Percentiles rank a stretch among this genome's conserved stretches.
Evolutionary conservation across 2,329 filamentous ascomycete genomes (phyloP).

Genomic region (Zalaria obscura): DNA sequence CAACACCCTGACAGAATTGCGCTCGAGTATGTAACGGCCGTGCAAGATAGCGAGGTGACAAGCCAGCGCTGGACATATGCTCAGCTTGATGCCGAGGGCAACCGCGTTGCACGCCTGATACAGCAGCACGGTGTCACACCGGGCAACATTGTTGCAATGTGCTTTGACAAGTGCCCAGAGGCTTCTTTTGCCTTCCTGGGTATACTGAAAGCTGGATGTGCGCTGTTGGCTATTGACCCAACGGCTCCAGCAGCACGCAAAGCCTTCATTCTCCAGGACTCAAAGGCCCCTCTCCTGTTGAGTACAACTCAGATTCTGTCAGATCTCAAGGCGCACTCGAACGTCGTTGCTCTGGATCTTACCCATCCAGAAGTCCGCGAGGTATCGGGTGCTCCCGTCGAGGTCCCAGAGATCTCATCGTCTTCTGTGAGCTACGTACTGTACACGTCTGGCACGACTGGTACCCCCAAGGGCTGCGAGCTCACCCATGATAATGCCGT

Average conservation of each 20-base stretch:
- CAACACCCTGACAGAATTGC: slow-evolving; percentile 47
- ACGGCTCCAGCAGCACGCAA: slow-evolving; percentile 59
- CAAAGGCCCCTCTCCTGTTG: slow-evolving; percentile 48
- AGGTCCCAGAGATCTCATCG: slow-evolving; percentile 22
- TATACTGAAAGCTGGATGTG: slow-evolving; percentile 67
- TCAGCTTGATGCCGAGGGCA: slow-evolving; percentile 57
- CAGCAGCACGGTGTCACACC: slow-evolving; percentile 31
- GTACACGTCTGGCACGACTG: slow-evolving; percentile 79
- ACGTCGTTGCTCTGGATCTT: slow-evolving; percentile 30
- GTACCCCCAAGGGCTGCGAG: slow-evolving; percentile 74
- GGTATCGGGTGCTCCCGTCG: slow-evolving; percentile 18
- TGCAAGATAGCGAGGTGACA: slow-evolving; percentile 32
- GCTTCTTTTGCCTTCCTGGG: slow-evolving; percentile 73
- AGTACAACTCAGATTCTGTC: slow-evolving; percentile 19
- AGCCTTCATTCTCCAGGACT: slow-evolving; percentile 64
- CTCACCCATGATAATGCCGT: slow-evolving; percentile 81
- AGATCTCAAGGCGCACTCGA: slow-evolving; percentile 1
- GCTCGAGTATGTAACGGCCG: slow-evolving; percentile 49
- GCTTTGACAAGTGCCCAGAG: slow-evolving; percentile 74
- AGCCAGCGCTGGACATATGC: slow-evolving; percentile 56
- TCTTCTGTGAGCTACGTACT: slow-evolving; percentile 64
- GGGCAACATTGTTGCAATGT: slow-evolving; percentile 56
- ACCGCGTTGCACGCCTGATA: slow-evolving; percentile 57
- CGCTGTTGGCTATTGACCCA: slow-evolving; percentile 69
- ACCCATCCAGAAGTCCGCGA: slow-evolving; percentile 19